Conservation (phyloP, 176 grass and related monocot genomes). For the Stipa capillata region DNA sequence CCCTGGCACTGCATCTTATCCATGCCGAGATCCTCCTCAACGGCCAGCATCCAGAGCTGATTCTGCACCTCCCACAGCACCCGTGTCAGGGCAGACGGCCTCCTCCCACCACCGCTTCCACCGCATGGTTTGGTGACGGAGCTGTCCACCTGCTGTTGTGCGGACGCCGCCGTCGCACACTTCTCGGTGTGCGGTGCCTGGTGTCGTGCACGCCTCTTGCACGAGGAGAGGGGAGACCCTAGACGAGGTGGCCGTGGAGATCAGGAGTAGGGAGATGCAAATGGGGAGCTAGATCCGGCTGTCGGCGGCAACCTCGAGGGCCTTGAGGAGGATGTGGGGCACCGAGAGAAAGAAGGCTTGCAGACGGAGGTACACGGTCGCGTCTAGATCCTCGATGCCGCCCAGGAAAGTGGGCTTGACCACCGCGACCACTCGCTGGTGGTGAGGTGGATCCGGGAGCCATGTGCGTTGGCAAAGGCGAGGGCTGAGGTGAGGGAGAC, state of each 20-base stretch:
- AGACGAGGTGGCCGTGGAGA: constrained; percentile 33
- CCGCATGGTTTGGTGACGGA: too few relatives aligned
- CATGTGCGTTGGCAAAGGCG: constrained; percentile 1
- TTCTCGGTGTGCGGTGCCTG: too few relatives aligned
- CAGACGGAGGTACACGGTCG: constrained; percentile 42
- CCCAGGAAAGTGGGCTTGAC: constrained; percentile 5
- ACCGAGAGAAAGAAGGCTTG: constrained; percentile 49
- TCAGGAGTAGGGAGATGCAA: constrained; percentile 41
- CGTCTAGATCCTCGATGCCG: constrained; percentile 24
- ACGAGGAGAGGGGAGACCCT: constrained; percentile 20
- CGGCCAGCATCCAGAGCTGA: too few relatives aligned
- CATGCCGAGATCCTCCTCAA: too few relatives aligned
- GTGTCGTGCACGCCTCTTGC: too few relatives aligned
- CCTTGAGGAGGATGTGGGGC: constrained; percentile 67
- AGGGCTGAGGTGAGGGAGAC: background rate
- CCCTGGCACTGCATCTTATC: too few relatives aligned
- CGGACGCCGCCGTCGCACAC: too few relatives aligned
- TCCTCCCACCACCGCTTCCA: too few relatives aligned
- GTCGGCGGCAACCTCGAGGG: constrained; percentile 65
- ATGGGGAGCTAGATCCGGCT: constrained; percentile 75
- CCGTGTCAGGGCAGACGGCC: too few relatives aligned
- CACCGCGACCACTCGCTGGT: background rate
- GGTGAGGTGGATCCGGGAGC: background rate
- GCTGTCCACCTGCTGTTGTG: too few relatives aligned
- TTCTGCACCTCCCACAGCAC: too few relatives aligned